These are phyloP conservation scores for Flagelloscypha sp. DNA, from an alignment of 768 basidiomycete genomes.

Conservation along the genomic window DNA sequence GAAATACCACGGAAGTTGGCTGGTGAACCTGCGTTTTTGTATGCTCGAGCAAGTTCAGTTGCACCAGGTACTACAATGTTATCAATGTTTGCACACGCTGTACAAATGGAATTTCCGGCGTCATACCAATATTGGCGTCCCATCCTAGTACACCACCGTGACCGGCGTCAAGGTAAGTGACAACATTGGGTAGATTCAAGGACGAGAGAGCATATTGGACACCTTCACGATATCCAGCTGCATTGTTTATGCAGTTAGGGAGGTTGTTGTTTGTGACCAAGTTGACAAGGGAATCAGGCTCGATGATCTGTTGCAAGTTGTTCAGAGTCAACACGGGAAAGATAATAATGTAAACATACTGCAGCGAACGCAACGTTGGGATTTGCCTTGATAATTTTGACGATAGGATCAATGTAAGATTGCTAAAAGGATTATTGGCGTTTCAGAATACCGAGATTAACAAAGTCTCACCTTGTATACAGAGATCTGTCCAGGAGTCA, in stretches of 20 bases:
- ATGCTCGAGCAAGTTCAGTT: slow-evolving; percentile 24
- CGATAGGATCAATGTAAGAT: no score
- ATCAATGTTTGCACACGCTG: neutral
- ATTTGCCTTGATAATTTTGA: slow-evolving; percentile 22
- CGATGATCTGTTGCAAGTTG: no score
- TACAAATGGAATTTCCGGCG: neutral
- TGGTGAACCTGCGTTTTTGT: slow-evolving; percentile 22
- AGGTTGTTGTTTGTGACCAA: slow-evolving; percentile 56
- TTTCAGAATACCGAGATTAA: no score
- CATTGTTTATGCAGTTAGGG: slow-evolving; percentile 27
- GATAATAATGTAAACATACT: no score
- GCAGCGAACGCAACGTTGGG: slow-evolving; percentile 18
- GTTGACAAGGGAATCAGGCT: slow-evolving; percentile 35
- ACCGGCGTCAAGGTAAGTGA: slow-evolving; percentile 29
- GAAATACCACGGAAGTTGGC: slow-evolving; percentile 29
- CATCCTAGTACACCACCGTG: slow-evolving; percentile 34
- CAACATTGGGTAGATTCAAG: slow-evolving; percentile 25
- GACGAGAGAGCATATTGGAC: slow-evolving; percentile 19
- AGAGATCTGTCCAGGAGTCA: slow-evolving; percentile 14
- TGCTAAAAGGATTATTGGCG: no score
- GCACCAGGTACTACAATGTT: slow-evolving; percentile 23
- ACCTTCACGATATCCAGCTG: slow-evolving; percentile 9
- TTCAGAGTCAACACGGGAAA: no score
- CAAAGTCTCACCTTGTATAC: slow-evolving; percentile 15
- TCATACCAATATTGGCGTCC: slow-evolving; percentile 26